phyloP scores from a whole-genome alignment of 345 rosid genomes.

The Arabidopsis arenosa region DNA sequence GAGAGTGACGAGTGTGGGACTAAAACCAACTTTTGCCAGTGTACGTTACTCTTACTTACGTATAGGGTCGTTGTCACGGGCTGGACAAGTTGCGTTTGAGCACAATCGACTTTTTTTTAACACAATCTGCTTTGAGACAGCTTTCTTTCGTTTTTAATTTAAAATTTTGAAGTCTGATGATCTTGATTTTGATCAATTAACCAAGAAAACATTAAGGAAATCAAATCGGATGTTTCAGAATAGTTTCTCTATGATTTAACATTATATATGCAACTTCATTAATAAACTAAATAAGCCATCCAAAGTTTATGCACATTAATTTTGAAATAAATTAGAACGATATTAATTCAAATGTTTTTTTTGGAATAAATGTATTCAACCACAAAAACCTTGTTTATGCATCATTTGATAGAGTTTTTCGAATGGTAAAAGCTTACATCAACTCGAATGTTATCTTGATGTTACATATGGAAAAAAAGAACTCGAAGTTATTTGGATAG shows the following conservation, averaged over 20 bases:
- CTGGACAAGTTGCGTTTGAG: conserved; percentile 1
- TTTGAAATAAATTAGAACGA: neutral
- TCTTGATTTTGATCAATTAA: neutral
- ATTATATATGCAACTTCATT: neutral
- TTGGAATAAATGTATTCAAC: too few relatives aligned
- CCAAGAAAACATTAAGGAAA: neutral
- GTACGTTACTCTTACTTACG: conserved; percentile 33
- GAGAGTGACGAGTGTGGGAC: conserved; percentile 41
- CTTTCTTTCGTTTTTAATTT: neutral
- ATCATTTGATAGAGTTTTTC: too few relatives aligned
- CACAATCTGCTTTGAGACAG: neutral
- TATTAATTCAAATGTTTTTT: too few relatives aligned
- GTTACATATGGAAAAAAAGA: neutral
- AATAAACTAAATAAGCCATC: neutral
- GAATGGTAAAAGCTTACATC: too few relatives aligned
- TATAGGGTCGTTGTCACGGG: conserved; percentile 19
- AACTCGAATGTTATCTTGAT: neutral
- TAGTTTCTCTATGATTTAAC: neutral
- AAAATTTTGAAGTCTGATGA: neutral
- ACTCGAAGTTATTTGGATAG: neutral
- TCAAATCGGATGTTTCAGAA: neutral
- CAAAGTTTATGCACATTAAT: neutral
- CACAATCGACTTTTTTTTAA: neutral
- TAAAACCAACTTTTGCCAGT: conserved; percentile 18
- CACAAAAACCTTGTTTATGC: too few relatives aligned